Evolutionary conservation across 2,329 filamentous ascomycete species (phyloP), one percentile per base, ranked within the genome.

Genomic region (Paecilomyces formosus): DNA sequence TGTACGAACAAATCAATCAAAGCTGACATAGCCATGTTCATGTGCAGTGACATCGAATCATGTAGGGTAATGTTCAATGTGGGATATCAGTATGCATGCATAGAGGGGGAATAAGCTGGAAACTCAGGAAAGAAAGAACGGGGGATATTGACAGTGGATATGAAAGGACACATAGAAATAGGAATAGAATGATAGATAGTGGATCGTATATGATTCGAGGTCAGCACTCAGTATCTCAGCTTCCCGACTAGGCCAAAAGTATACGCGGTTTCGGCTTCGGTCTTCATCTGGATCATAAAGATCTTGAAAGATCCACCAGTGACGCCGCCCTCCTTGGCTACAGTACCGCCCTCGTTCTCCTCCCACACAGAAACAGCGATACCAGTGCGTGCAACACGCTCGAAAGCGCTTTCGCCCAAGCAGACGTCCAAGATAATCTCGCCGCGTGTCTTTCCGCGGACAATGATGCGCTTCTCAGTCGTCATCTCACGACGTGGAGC

Each of bases 291-390:
- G 60, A 88, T 78, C 85, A 88, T 88, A 68, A 85, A 88, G 11
- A 86, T 79, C 61, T 77, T 81, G 50, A 81, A 82, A 61, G 77
- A 79, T 28, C 80, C 82, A 31, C 79, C 80, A 3, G 85, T 82
- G 33, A 86, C 85, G 26, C 85, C 86, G 3, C 80, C 81, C 56
- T 81, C 76, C 30, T 78, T 78, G 0, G 83, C 79, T 55, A 80
- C 73, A 24, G 84, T 83, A 24, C 84, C 79, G 62, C 83, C 83
- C 62, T 87, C 83, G 54, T 85, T 85, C 65, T 90, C 86, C 71
- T 94, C 89, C 85, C 91, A 94, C 35, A 97, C 88, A 63, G 89
- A 92, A 58, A 96, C 86, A 1, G 94, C 90, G 66, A 97, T 93
- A 53, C 92, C 92, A 33, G 89, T 88, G 64, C 88, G 85, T 4